Evolutionary conservation across 495 filamentous ascomycete species (phyloP), one percentile per base, ranked within the genome.

Genomic region (Corynascus novoguineensis): DNA sequence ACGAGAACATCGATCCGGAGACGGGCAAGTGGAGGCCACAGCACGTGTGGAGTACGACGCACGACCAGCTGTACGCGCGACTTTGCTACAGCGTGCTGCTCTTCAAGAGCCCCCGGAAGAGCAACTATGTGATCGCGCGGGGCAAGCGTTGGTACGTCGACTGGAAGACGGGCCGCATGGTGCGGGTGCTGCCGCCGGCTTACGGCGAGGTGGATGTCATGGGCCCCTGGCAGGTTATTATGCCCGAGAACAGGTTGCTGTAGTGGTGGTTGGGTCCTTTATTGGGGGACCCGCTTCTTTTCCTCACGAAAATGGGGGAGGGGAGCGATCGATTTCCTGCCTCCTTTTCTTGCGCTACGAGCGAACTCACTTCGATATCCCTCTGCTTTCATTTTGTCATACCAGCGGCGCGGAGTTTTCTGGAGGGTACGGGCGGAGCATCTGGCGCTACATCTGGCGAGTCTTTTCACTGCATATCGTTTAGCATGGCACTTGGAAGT

Each of bases 51-150:
- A 77, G 75, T 11, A 57, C 60, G 15, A 74, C 74, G 41, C 78
- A 79, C 60, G 77, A 82, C 62, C 69, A 78, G 57, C 64, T 78
- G 14, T 83, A 81, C 57, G 79, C 78, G 15, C 75, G 73, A 46
- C 65, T 79, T 3, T 83, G 80, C 60, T 80, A 81, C 68, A 67
- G 77, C 5, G 73, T 77, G 17, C 68, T 83, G 12, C 64, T 74
- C 11, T 67, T 69, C 60, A 68, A 71, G 50, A 66, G 65, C 28
- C 76, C 75, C n/a, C 60, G 76, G 15, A 76, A 76, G 59, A 72
- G 60, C 54, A 73, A 77, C 58, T 67, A 77, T 19, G 63, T 80
- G 25, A 71, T 80, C 41, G 62, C 66, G 34, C 65, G 73, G 38
- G 76, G 76, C 14, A 74, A 73, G 56, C 67, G 68, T 55, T 78